Base-by-base conservation (phyloP, 2,329 filamentous ascomycete genomes). In the Seiridium unicorne region DNA sequence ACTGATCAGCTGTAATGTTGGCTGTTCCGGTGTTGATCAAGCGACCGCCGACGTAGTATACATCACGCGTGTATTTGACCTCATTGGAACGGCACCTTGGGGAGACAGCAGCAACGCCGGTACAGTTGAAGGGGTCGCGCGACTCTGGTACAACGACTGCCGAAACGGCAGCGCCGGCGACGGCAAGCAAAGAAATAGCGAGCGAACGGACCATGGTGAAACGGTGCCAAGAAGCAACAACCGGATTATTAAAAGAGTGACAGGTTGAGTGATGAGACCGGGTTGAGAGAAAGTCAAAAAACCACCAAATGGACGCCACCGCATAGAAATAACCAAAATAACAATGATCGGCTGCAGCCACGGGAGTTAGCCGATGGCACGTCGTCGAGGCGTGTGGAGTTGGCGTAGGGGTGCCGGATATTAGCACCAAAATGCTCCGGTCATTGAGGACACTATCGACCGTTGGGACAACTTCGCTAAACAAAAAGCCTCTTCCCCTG, bases 1-100 rank as follows among this genome's bases (percentile, higher is more conserved):
- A 58, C 59, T 72, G 70, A 49, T 66, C 64, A 11, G 65, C 62
- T 55, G 66, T 62, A 57, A 66, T 61, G 64, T 65, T 64, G 44
- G 68, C 62, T 38, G 61, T 61, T 58, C 66, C 59, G 31, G 66
- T 58, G 36, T 64, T 56, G 11, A 65, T 63, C 58, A 68, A 67
- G 35, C 66, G 62, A 13, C 71, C 71, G 40, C 71, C 71, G 44
- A 71, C 68, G 58, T 72, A 72, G 60, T 72, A 65, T 48, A 70
- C 63, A 51, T 72, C 65, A 40, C 69, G 68, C 18, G 35, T 44
- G 57, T 62, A 62, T 35, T 13, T 9, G 7, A 58, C 44, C 44
- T 62, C 60, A n/a, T 55, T 51, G 7, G 57, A 53, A 18, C 26
- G 36, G 57, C 60, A 62, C 40, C 46, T 26, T 13, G 60, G 60